Evolutionary conservation across 2,329 filamentous ascomycete species (phyloP).

Genomic region (Furcasterigmium furcatum): DNA sequence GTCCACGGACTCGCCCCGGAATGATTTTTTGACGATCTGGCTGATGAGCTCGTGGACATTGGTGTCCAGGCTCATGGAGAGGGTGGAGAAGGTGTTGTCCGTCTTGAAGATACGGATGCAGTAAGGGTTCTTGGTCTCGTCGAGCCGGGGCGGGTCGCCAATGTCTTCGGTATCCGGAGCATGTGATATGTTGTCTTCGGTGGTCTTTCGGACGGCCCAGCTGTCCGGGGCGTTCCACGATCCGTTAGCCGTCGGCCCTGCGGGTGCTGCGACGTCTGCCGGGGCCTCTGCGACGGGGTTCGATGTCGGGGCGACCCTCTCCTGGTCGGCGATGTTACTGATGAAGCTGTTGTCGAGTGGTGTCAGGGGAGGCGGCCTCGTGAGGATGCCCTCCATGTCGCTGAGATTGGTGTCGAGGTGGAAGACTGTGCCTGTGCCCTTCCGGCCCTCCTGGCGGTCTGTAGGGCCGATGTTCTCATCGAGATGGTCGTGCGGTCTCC

Average conservation of each 20-base stretch:
- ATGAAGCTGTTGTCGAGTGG: conserved; percentile 61
- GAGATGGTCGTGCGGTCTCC: conserved; percentile 45
- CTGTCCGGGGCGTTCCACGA: conserved; percentile 94
- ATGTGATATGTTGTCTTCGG: conserved; percentile 60
- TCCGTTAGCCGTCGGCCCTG: conserved; percentile 39
- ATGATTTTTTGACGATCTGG: conserved; percentile 93
- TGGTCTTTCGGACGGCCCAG: conserved; percentile 81
- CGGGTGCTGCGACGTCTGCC: conserved; percentile 8
- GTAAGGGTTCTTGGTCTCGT: conserved; percentile 74
- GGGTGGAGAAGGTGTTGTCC: conserved; percentile 90
- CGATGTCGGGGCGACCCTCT: conserved; percentile 26
- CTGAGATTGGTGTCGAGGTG: conserved; percentile 83
- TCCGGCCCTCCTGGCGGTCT: conserved; percentile 45
- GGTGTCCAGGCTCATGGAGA: conserved; percentile 80
- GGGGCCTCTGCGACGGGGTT: conserved; percentile 11
- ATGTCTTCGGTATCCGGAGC: conserved; percentile 64
- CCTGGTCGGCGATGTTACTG: conserved; percentile 35
- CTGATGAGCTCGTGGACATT: conserved; percentile 83
- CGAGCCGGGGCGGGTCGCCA: conserved; percentile 62
- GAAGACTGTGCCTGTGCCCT: conserved; percentile 62
- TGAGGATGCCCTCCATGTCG: conserved; percentile 89
- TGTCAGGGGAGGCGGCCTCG: conserved; percentile 65
- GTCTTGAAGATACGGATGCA: conserved; percentile 94
- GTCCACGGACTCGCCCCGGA: conserved; percentile 82
- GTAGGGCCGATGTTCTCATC: conserved; percentile 60